These are phyloP conservation scores for Phytopythium mirpurense DNA, from an alignment of 352 stramenopile genomes.

Conservation along the genomic window DNA sequence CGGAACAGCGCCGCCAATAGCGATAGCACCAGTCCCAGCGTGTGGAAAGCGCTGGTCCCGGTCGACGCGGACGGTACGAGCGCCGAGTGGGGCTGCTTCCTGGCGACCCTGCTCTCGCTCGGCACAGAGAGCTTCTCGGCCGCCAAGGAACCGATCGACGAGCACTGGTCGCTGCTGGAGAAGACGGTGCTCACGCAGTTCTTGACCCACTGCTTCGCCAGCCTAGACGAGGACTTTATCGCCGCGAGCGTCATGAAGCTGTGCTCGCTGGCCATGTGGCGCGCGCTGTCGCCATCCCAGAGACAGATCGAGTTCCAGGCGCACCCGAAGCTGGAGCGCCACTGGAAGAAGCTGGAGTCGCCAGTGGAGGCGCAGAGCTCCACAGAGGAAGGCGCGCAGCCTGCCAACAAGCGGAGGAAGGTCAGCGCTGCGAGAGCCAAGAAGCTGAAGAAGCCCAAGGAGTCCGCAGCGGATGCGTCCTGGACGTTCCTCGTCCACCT, in stretches of 20 bases:
- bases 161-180: conserved; percentile 42
- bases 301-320: conserved; percentile 54
- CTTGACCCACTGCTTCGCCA: conserved; percentile 51
- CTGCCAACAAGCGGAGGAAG: conserved; percentile 7
- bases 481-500: conserved; percentile 27
- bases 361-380: conserved; percentile 3
- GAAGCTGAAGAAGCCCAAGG: conserved; percentile 32
- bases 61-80: conserved; percentile 9
- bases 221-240: conserved; percentile 46
- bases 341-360: conserved; percentile 45
- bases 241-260: conserved; percentile 51
- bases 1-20: too few species aligned
- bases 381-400: conserved; percentile 9
- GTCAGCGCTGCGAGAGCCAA: conserved; percentile 9
- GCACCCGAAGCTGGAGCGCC: conserved; percentile 59
- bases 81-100: conserved; percentile 29
- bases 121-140: conserved; percentile 11
- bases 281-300: conserved; percentile 47
- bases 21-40: neutral
- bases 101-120: conserved; percentile 28
- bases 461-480: conserved; percentile 1
- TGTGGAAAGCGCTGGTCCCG: conserved; percentile 14
- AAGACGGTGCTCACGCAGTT: conserved; percentile 54
- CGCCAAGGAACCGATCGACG: conserved; percentile 13
- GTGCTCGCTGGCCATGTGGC: conserved; percentile 62